Conservation (phyloP, 179 eudicot species). For the Pouteria campechiana region DNA sequence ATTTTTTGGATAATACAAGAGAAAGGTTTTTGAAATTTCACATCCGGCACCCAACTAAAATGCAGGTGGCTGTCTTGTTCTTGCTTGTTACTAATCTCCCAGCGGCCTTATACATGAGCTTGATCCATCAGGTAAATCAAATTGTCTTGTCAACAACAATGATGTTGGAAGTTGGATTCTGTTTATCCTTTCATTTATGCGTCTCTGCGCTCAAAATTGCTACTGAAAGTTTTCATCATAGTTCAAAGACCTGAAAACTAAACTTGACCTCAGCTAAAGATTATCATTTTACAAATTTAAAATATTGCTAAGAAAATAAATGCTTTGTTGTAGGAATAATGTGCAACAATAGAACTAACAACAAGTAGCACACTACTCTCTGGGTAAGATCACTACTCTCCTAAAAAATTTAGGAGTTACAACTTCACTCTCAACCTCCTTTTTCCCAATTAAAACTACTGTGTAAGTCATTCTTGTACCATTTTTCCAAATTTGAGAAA, state of each 20-base stretch:
- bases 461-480: too few relatives aligned
- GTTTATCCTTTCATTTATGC: not conserved
- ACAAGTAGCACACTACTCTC: too few relatives aligned
- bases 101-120: constrained; percentile 93
- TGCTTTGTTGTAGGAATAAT: too few relatives aligned
- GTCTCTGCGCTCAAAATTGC: not conserved
- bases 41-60: constrained; percentile 29
- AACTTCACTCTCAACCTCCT: too few relatives aligned
- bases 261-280: too few relatives aligned
- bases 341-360: too few relatives aligned
- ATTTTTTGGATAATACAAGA: constrained; percentile 20
- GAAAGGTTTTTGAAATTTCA: constrained; percentile 19
- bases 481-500: too few relatives aligned
- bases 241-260: not conserved
- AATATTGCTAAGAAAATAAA: too few relatives aligned
- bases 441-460: too few relatives aligned
- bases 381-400: too few relatives aligned
- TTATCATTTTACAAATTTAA: too few relatives aligned
- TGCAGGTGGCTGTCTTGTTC: constrained; percentile 40
- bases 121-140: constrained; percentile 81
- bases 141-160: not conserved
- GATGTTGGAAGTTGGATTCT: not conserved
- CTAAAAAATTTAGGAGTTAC: too few relatives aligned
- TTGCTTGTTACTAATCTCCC: constrained; percentile 81
- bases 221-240: not conserved